Percentiles rank a stretch among this genome's conserved stretches.
Conservation (phyloP, 495 filamentous ascomycete species). For the Hyaloscypha hepaticicola region DNA sequence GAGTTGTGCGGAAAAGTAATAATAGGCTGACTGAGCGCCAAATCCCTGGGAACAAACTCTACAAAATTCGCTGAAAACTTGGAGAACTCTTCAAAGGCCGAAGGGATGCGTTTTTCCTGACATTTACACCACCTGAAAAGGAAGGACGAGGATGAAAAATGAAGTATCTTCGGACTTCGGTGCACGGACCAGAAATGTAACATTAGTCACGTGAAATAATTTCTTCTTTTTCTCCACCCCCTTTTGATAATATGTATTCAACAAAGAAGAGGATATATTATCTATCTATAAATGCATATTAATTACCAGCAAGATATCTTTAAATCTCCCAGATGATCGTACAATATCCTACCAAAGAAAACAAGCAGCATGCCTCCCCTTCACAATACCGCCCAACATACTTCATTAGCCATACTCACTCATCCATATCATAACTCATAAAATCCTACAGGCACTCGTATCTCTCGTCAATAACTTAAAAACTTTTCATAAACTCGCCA, state of each 20-base stretch:
- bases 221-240: not conserved
- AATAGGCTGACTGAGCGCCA: not conserved
- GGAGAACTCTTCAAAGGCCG: too few species aligned
- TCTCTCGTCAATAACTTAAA: not conserved
- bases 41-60: not conserved
- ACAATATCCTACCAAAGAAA: not conserved
- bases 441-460: conserved; percentile 2
- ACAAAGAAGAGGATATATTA: not conserved
- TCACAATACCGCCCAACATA: conserved; percentile 7
- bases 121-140: too few species aligned
- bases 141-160: too few species aligned
- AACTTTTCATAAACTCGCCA: not conserved
- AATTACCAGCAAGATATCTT: not conserved
- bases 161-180: too few species aligned
- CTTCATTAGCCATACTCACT: not conserved
- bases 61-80: too few species aligned
- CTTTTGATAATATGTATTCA: not conserved
- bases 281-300: not conserved
- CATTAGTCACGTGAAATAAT: too few species aligned
- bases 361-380: not conserved
- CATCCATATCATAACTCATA: not conserved
- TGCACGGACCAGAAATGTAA: too few species aligned
- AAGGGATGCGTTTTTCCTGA: too few species aligned
- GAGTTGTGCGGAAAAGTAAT: not conserved
- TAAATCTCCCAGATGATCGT: not conserved